These are phyloP conservation scores for Solanum virginianum DNA, from an alignment of 257 asterid species.

Conservation along the genomic window DNA sequence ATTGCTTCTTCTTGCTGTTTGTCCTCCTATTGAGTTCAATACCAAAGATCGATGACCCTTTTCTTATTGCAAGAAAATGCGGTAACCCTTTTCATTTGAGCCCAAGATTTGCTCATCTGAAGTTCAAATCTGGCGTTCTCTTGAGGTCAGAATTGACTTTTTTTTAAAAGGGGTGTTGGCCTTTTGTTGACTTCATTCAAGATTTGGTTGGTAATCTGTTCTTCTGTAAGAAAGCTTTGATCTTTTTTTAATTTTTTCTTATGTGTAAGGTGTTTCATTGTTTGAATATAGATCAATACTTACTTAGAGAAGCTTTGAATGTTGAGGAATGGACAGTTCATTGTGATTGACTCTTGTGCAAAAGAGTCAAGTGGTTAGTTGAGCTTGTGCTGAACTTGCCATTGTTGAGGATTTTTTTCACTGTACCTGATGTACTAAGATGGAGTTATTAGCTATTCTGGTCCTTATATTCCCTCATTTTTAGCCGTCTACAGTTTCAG, in stretches of 20 bases:
- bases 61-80: conserved; percentile 10
- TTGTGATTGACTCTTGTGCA: neutral
- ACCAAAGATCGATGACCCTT: conserved; percentile 18
- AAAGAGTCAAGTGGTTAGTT: neutral
- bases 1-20: neutral
- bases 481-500: neutral
- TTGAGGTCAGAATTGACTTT: neutral
- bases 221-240: neutral
- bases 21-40: neutral
- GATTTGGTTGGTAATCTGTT: neutral
- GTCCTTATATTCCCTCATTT: neutral
- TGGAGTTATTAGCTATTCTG: neutral
- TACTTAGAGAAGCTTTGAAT: neutral
- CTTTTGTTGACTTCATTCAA: neutral
- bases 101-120: neutral
- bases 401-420: neutral
- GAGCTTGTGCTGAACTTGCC: neutral
- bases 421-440: neutral
- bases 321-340: neutral
- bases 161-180: neutral
- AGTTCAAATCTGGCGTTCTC: conserved; percentile 35
- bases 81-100: conserved; percentile 15
- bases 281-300: neutral
- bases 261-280: neutral
- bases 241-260: neutral